phyloP scores from a whole-genome alignment of 2,329 filamentous ascomycete genomes.

The Teratosphaeria gauchensis region DNA sequence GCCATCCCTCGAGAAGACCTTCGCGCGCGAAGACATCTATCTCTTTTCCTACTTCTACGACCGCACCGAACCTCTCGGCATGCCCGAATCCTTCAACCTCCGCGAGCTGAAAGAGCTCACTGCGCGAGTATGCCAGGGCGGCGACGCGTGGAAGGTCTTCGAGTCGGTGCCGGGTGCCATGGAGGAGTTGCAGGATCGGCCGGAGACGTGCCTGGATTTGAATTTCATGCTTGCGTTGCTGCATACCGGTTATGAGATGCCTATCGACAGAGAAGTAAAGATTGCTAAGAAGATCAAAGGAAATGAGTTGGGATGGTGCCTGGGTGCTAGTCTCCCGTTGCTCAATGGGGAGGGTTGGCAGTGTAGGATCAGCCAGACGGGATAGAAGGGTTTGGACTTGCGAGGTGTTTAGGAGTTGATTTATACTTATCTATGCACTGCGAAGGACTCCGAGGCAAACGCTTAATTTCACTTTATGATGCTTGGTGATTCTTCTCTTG shows the following conservation, averaged over 20 bases:
- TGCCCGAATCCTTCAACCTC: conserved; percentile 96
- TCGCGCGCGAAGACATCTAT: conserved; percentile 82
- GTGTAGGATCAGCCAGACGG: conserved; percentile 8
- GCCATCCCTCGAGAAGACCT: conserved; percentile 84
- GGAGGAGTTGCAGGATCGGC: conserved; percentile 67
- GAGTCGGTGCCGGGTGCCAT: conserved; percentile 65
- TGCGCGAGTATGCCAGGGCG: conserved; percentile 75
- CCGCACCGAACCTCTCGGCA: conserved; percentile 83
- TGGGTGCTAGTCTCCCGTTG: conserved; percentile 62
- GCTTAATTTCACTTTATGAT: not conserved
- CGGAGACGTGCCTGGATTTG: conserved; percentile 87
- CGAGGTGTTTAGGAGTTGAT: not conserved
- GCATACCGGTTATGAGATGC: conserved; percentile 97
- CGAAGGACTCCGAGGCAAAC: not conserved
- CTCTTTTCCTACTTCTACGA: conserved; percentile 98
- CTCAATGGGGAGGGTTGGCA: conserved; percentile 21
- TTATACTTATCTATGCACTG: not conserved
- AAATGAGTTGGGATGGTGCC: conserved; percentile 95
- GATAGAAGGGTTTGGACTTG: not conserved
- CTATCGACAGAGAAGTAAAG: conserved; percentile 87
- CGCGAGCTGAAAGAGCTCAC: conserved; percentile 81
- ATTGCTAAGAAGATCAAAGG: conserved; percentile 98
- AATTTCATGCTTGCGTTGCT: conserved; percentile 93
- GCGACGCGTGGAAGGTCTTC: conserved; percentile 77
- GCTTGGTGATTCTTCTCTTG: too few relatives aligned